Evolutionary conservation across 2,329 filamentous ascomycete genomes (phyloP), one percentile per base, ranked within the genome.

Genomic region (Trichoderma aggressivum): DNA sequence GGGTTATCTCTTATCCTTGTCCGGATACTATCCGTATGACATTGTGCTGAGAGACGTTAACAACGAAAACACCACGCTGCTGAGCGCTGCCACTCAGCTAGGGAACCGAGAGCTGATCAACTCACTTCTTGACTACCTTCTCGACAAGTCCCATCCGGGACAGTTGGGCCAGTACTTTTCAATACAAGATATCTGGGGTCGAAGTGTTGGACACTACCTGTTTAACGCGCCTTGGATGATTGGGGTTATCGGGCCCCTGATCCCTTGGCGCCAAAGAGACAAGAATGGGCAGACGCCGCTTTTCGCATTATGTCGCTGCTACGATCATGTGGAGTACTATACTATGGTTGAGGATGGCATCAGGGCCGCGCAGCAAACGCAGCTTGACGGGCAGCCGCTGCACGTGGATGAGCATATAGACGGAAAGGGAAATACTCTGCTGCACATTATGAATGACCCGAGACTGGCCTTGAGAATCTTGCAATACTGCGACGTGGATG

Each of bases 211-310:
- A n/a, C 96, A 99, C 81, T 99, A 99, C 80, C 86, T 99, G 18
- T 99, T 99, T 82, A 92, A 97, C 77, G 91, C 93, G 10, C 96
- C 96, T 2, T 86, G 88, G 67, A 84, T 99, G 24, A 96, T 99
- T 75, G 83, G 85, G 58, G 87, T 88, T 69, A 91, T 98, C 72
- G 94, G 94, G 2, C 86, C 87, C 72, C 82, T 95, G 74, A 84
- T 99, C 67, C 92, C 94, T 10, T 99, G 96, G 96, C 88, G 90
- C 71, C 89, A 97, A 80, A 94, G 91, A 75, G 96, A 99, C 81
- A 97, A 94, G 79, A 98, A 98, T 78, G 96, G 96, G 0, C 96
- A 98, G 81, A 99, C 97, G n/a, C 97, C 96, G 2, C 84, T 99
- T 10, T 98, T 99, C 79, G 96, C 96, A 2, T 85, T 98, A 1